Base-by-base conservation (phyloP, 176 grass and related monocot species). In the Aegilops tauschii region DNA sequence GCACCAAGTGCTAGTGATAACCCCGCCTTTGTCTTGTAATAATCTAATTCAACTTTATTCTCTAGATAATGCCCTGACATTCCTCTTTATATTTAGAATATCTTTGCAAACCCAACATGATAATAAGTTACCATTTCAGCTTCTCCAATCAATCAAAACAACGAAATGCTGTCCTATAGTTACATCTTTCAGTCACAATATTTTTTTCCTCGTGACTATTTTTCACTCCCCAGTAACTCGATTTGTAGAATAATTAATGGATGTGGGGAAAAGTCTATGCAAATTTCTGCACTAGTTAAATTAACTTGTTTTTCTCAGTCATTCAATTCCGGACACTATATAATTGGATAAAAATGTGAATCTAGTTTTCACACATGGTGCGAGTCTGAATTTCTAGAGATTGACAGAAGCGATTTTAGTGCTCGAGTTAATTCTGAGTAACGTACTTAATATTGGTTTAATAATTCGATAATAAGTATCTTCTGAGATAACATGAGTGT, bases 401-500 rank as follows among this genome's bases (percentile, higher is more conserved):
- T 12, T 1, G 45, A 23, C 76, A 58, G 50, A 40, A 67, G 21
- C 84, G 27, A 3, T 58, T 34, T 70, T 81, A 37, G 28, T 64
- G 23, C 40, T 81, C 30, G 65, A 50, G 59, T 77, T 81, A 42
- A 31, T 65, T 49, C 45, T 76, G 28, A 28, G 5, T 84, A 84
- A 84, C 25, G 1, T 80, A 3, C 36, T 73, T 49, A 45, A 42
- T 61, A 45, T 58, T 40, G 32, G 32, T 31, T 74, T n/a, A 63
- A 28, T 54, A 70, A 12, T 49, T 47, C 45, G 21, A 7, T 45
- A 40, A 44, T 49, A 70, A 30, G 25, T 69, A 42, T 45, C 10
- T 79, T 80, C 65, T 71, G 70, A 71, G 20, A 86, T 21, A 74
- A 58, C 64, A 56, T 42, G 64, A 69, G 21, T 29, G 18, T 21